Evolutionary conservation across 1,284 basidiomycete species (phyloP), one percentile per base, ranked within the genome.

Genomic region (Puccinia triticina): DNA sequence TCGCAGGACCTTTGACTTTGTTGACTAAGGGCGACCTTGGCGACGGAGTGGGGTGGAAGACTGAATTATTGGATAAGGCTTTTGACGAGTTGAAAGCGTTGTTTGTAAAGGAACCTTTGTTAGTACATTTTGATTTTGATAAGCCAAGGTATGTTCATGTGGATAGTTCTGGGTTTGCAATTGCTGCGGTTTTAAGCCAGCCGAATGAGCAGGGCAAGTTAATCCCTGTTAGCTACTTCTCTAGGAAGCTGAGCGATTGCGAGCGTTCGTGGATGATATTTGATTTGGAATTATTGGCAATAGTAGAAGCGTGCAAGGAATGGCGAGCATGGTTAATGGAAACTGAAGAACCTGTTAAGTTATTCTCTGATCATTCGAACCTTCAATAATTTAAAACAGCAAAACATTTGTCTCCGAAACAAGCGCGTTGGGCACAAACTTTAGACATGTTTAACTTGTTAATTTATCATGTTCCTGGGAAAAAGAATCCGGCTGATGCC

Each of bases 161-260:
- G 8, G 67, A 71, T 43, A 46, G 67, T 14, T 71, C 37, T 5
- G 67, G 67, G n/a, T 50, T 46, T 43, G 67, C 67, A 8, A 46
- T 71, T 46, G 67, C 67, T 40, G 67, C n/a, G n/a, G n/a, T n/a
- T n/a, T n/a, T n/a, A n/a, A n/a, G n/a, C n/a, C n/a, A n/a, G n/a
- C n/a, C n/a, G 16, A 4, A n/a, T 71, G 8, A 5, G 7, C 4
- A 40, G 3, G 46, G 67, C 5, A 40, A 71, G 21, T 23, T 71
- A 8, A 34, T 46, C n/a, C 67, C 67, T 3, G 67, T 71, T 4
- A 46, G 12, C 26, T 46, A 46, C n/a, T 50, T 46, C 46, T 71
- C 67, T 40, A 16, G 37, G 23, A 82, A 81, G 59, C 69, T 83
- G 18, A 34, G 77, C 55, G n/a, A 77, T 57, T 55, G 59, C 8